phyloP scores from a whole-genome alignment of 805 yeast species.

The Candida xiaguanensis region DNA sequence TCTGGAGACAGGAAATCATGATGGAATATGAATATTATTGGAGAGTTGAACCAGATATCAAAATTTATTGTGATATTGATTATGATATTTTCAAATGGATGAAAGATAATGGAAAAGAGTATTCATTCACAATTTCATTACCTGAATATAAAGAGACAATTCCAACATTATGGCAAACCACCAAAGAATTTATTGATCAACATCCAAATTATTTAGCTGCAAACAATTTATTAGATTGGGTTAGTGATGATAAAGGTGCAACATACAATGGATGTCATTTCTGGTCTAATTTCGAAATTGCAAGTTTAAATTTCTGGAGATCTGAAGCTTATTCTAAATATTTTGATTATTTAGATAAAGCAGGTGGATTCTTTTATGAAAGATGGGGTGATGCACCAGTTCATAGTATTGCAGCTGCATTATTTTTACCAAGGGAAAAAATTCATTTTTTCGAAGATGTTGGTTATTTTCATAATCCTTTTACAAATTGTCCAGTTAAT shows the following conservation, averaged over 20 bases:
- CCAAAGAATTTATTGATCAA: conserved; percentile 58
- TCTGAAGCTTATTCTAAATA: conserved; percentile 63
- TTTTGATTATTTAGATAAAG: conserved; percentile 66
- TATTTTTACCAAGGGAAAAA: conserved; percentile 64
- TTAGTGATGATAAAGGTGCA: conserved; percentile 73
- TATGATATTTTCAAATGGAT: conserved; percentile 82
- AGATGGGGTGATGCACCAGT: conserved; percentile 94
- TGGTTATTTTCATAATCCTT: conserved; percentile 83
- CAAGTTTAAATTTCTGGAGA: conserved; percentile 68
- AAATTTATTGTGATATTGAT: conserved; percentile 74
- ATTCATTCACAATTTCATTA: conserved; percentile 80
- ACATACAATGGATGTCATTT: conserved; percentile 79
- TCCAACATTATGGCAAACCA: conserved; percentile 75
- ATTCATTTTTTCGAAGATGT: conserved; percentile 79
- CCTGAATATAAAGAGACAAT: conserved; percentile 82
- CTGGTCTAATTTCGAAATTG: conserved; percentile 88
- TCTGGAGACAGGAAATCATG: conserved; percentile 71
- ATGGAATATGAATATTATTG: conserved; percentile 81
- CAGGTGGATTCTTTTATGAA: conserved; percentile 86
- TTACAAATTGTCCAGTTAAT: conserved; percentile 75
- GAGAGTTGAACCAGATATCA: conserved; percentile 87
- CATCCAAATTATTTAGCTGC: conserved; percentile 59
- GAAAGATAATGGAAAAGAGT: conserved; percentile 69
- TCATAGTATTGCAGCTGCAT: conserved; percentile 80
- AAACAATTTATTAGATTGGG: conserved; percentile 63